Evolutionary conservation across 495 filamentous ascomycete genomes (phyloP).

Genomic region (Aspergillus hancockii): DNA sequence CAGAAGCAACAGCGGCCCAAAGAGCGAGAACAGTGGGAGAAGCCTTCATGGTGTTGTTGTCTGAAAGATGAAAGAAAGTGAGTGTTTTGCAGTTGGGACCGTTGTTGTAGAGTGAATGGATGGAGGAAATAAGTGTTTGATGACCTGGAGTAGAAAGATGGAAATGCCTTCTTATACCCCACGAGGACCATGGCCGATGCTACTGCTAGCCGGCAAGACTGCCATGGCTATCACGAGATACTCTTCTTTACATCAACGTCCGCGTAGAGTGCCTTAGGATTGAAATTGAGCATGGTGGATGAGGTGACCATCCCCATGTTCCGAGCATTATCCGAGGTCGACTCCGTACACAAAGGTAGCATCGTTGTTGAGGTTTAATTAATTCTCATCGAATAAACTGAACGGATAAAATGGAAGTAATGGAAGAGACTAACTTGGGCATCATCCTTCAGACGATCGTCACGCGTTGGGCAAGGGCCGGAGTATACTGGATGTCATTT

Average conservation of each 20-base stretch:
- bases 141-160: not conserved
- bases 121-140: not conserved
- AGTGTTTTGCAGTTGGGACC: not conserved
- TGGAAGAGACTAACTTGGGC: no score
- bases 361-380: no score
- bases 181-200: not conserved
- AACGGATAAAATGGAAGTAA: no score
- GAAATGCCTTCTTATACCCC: not conserved
- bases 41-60: not conserved
- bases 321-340: not conserved
- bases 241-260: not conserved
- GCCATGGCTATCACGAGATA: no score
- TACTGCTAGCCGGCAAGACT: no score
- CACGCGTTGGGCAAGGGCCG: no score
- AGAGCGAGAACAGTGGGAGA: not conserved
- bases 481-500: no score
- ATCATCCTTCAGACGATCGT: no score
- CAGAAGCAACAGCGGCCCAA: not conserved
- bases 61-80: not conserved
- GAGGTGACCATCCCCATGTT: not conserved
- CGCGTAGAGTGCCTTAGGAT: not conserved
- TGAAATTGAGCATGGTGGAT: not conserved
- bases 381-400: no score
- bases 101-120: not conserved
- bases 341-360: no score